Base-by-base conservation (phyloP, 2,329 filamentous ascomycete species). In the Fusarium fracticaudum region DNA sequence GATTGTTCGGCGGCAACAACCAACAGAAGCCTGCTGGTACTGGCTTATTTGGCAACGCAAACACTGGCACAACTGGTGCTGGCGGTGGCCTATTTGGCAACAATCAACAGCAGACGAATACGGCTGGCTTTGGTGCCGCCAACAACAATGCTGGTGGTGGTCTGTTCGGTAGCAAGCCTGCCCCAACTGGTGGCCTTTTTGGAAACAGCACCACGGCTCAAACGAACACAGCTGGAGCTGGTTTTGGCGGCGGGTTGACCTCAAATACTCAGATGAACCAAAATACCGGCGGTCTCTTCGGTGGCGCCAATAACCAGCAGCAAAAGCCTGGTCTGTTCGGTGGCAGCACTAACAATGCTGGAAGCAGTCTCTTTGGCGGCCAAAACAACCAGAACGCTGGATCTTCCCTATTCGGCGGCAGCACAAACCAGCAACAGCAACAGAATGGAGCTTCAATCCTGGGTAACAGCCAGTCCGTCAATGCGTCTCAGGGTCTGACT, bases 401-500 rank as follows among this genome's bases (percentile, higher is more conserved):
- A 37, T 79, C 82, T 8, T 77, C 77, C 11, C 45, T 89, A 20
- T 90, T 90, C 63, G 87, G 87, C 18, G 79, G 78, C 62, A 83
- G 82, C 48, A 83, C 83, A 55, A 84, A 85, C 61, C 84, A 87
- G 48, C 87, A 89, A 63, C 89, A 89, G 65, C 83, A 84, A 38
- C 86, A 87, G 71, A 80, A 81, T 33, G 86, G 88, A 29, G 84
- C 83, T 67, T 92, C 91, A 0, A 79, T 94, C 6, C 89, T 94
- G 57, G 89, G 90, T 26, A 86, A 81, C 68, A 86, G 87, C 3
- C 87, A 84, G 60, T 80, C 80, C 38, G 83, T 84, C 64, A 83
- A 83, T 14, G 89, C 89, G n/a, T 88, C 88, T 22, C 91, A 93
- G 78, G 85, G 88, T 24, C 85, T 98, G 67, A 94, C 93, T 40